These are phyloP conservation scores for Boletus huronensis DNA, from an alignment of 768 basidiomycete species.

Conservation along the genomic window DNA sequence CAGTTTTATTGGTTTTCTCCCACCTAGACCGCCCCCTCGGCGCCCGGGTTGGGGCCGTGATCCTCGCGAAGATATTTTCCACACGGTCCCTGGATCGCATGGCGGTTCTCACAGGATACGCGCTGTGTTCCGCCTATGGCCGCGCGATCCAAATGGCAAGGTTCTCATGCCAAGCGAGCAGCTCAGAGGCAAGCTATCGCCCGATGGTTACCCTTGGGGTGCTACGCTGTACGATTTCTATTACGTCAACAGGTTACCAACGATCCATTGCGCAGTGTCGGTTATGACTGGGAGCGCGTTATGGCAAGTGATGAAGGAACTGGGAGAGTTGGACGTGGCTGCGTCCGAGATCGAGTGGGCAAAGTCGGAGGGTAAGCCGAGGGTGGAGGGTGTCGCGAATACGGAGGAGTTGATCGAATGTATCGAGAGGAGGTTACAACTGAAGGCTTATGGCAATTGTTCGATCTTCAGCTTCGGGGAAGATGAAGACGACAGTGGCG, in stretches of 20 bases:
- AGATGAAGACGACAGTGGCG: neutral
- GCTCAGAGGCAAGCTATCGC: constrained; percentile 15
- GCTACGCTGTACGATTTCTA: constrained; percentile 29
- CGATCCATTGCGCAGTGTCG: neutral
- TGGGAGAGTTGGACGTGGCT: constrained; percentile 17
- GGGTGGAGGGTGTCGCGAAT: constrained; percentile 10
- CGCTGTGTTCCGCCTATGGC: constrained; percentile 23
- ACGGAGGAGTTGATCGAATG: constrained; percentile 15
- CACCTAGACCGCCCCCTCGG: neutral
- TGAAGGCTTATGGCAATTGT: neutral
- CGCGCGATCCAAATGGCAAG: constrained; percentile 21
- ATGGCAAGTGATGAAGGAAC: constrained; percentile 1
- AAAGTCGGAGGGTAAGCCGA: constrained; percentile 22
- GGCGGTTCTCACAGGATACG: constrained; percentile 7
- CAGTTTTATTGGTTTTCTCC: neutral
- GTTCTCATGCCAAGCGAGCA: neutral
- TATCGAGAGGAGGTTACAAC: neutral
- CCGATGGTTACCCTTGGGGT: constrained; percentile 25
- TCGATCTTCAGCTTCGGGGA: too few relatives aligned
- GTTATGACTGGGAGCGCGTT: constrained; percentile 22
- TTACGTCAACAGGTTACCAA: constrained; percentile 6
- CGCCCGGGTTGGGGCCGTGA: constrained; percentile 8
- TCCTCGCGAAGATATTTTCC: neutral
- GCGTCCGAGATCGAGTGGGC: constrained; percentile 22
- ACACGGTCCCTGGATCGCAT: neutral